Base-by-base conservation (phyloP, 2,329 filamentous ascomycete species). In the Hypoxylon sp. region DNA sequence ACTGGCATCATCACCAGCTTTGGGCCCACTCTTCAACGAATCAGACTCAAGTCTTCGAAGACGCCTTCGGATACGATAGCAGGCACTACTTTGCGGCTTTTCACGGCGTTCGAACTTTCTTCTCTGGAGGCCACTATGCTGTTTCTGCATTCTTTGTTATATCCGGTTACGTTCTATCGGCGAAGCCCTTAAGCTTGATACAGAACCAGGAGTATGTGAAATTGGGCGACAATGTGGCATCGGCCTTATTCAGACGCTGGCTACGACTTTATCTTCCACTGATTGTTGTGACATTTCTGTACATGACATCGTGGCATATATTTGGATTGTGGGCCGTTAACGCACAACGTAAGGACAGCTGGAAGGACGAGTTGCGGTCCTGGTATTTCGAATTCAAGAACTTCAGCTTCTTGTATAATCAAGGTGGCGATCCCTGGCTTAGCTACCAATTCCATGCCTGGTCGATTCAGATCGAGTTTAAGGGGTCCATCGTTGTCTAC, bases 351-450 rank as follows among this genome's bases (percentile, higher is more conserved):
- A 54, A 85, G 65, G 70, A 70, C 3, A 85, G 71, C 33, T 83
- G 84, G 72, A 67, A 75, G 6, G 83, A 83, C 10, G 87, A 90
- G 72, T 67, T 88, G 1, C 86, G 84, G 80, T 71, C 76, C 5
- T 82, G 84, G 73, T 86, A 85, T 69, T 65, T 76, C 66, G 87
- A 92, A 75, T 82, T 87, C 75, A 92, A 92, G 76, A 91, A 91
- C 77, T 92, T 90, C 80, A 92, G 86, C 78, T 92, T 90, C 75
- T 76, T 91, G 42, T 92, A 88, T 79, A 85, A 86, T 46, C 82
- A 82, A 6, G 87, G 88, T 5, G 86, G 85, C 1, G 80, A 84
- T 9, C 84, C 86, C 10, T 90, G 87, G 82, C 83, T 89, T 61
- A 78, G 79, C 11, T 88, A 88, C 78, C 88, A 90, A 71, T 83